Evolutionary conservation across 1,139 yeast genomes (phyloP), one percentile per base, ranked within the genome.

Genomic region (Yamadazyma triangularis): DNA sequence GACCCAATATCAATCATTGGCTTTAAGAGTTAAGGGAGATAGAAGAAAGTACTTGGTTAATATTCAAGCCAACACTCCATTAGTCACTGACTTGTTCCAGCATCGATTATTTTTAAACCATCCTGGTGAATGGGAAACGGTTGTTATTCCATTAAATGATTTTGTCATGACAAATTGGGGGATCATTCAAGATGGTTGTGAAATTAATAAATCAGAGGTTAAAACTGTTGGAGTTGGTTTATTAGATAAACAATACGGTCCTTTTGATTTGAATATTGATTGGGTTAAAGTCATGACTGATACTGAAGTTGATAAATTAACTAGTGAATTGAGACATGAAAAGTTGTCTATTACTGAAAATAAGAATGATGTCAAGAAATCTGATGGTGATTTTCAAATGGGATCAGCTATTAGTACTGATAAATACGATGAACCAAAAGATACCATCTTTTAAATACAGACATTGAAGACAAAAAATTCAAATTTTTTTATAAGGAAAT

Each of bases 91-190:
- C 54, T 64, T 86, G 40, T 86, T 78, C 53, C 95, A 86, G 56
- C 95, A 86, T 55, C 61, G 95, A 25, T 64, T 86, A 41, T 86
- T 84, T 47, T 64, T 85, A 38, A 75, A 78, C 43, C 72, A 68
- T 24, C 88, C 89, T 1, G 89, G 89, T 3, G 70, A 77, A 41
- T 86, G 95, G 95, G 94, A 86, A 50, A 81, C 87, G 1, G 87
- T 85, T 22, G 75, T 79, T 23, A 78, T 85, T 24, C 88, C 93
- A 29, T 63, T 86, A 34, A 70, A 77, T 42, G 89, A 82, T 48
- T 84, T 86, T 56, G 89, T 85, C 34, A 67, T 85, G 59, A 86
- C 95, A 20, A 84, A 83, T 50, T 79, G 86, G 73, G 95, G 95
- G 8, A 76, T 74, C 19, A 79, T 86, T 35, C 91, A 82, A 59